phyloP scores from a whole-genome alignment of 2,329 filamentous ascomycete genomes.

The Ceratocystis cacaofunesta region DNA sequence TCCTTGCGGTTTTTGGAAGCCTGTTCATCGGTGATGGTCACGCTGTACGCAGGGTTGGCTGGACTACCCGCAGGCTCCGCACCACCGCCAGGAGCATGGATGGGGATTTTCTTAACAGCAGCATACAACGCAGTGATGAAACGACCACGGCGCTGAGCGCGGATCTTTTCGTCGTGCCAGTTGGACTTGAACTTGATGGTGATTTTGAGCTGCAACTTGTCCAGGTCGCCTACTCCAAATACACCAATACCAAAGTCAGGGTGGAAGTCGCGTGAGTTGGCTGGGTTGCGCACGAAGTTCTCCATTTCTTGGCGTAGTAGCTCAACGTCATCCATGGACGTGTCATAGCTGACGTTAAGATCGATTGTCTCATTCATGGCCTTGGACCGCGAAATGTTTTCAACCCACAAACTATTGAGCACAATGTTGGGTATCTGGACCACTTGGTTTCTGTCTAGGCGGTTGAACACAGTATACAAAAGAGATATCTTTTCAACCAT shows the following conservation, averaged over 20 bases:
- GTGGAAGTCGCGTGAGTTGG: slow-evolving; percentile 85
- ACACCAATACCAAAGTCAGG: slow-evolving; percentile 68
- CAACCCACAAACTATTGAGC: slow-evolving; percentile 84
- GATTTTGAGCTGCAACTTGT: slow-evolving; percentile 71
- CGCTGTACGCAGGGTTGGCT: slow-evolving; percentile 67
- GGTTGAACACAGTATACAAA: slow-evolving; percentile 81
- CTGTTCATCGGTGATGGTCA: slow-evolving; percentile 54
- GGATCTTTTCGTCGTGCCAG: slow-evolving; percentile 75
- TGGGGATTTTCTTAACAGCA: slow-evolving; percentile 74
- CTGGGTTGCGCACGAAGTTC: slow-evolving; percentile 64
- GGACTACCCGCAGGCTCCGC: slow-evolving; percentile 46
- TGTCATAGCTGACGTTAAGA: slow-evolving; percentile 72
- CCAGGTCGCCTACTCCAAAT: slow-evolving; percentile 64
- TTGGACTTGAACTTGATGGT: slow-evolving; percentile 87
- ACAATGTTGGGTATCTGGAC: slow-evolving; percentile 74
- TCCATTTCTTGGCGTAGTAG: slow-evolving; percentile 72
- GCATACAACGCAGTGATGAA: slow-evolving; percentile 90
- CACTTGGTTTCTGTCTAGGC: slow-evolving; percentile 66
- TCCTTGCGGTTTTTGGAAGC: slow-evolving; percentile 49
- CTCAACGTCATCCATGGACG: slow-evolving; percentile 78
- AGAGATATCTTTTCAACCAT: slow-evolving; percentile 89
- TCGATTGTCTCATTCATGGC: slow-evolving; percentile 78
- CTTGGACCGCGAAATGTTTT: slow-evolving; percentile 82
- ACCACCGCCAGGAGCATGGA: slow-evolving; percentile 66
- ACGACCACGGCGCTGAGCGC: slow-evolving; percentile 71